phyloP scores from a whole-genome alignment of 1,284 basidiomycete species.

The Cutaneotrichosporon sp. region DNA sequence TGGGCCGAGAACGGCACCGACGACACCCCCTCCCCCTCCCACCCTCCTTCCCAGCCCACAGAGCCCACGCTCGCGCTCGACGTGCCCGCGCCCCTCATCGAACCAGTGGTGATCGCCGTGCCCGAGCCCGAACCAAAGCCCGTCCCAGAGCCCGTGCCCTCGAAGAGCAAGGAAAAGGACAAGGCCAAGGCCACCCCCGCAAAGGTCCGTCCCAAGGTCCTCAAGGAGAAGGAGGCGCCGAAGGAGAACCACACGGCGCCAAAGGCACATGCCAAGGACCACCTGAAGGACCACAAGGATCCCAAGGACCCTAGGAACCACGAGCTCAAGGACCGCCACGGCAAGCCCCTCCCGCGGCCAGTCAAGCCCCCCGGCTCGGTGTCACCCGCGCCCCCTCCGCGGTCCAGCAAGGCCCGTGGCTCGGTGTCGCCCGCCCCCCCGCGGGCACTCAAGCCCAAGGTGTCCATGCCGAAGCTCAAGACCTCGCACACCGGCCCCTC shows the following conservation, averaged over 20 bases:
- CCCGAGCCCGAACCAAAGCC: not conserved
- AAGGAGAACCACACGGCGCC: not conserved
- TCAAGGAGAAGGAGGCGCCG: not conserved
- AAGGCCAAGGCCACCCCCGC: not conserved
- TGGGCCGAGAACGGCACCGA: not conserved
- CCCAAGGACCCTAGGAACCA: not conserved
- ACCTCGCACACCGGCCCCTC: slow-evolving; percentile 2
- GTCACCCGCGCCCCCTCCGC: too few species aligned
- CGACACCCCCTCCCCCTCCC: not conserved
- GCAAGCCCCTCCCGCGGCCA: not conserved
- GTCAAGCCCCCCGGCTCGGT: not conserved
- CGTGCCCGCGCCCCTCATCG: not conserved
- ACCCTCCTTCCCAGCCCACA: not conserved
- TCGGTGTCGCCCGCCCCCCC: not conserved
- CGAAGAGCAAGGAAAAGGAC: slow-evolving; percentile 1
- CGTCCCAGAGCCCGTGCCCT: not conserved
- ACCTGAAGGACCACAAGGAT: too few species aligned
- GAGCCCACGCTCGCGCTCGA: not conserved
- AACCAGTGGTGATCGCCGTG: slow-evolving; percentile 1
- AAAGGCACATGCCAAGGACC: not conserved
- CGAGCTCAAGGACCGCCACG: slow-evolving; percentile 1
- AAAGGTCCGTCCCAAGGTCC: not conserved
- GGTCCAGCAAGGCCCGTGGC: too few species aligned
- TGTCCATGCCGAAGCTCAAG: slow-evolving; percentile 10
- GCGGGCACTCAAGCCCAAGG: slow-evolving; percentile 10